Evolutionary conservation across 2,329 filamentous ascomycete genomes (phyloP).

Genomic region (Arthrobotrys iridis): DNA sequence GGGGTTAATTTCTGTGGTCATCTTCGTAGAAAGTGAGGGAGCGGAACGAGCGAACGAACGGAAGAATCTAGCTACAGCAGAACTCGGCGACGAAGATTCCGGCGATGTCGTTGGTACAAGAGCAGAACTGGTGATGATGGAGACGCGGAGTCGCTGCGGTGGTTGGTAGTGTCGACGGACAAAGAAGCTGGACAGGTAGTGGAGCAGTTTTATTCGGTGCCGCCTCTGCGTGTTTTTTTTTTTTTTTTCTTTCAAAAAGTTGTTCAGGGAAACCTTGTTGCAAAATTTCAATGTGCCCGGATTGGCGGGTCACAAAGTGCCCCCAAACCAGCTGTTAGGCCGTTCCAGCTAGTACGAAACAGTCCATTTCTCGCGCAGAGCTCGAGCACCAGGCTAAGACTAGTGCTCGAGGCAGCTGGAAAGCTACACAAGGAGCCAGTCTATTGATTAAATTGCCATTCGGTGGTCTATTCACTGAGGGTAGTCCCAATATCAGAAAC

Average conservation of each 20-base stretch:
- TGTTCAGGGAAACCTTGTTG: constrained; percentile 50
- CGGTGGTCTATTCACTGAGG: constrained; percentile 12
- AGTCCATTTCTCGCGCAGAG: constrained; percentile 16
- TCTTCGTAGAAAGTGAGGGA: not conserved
- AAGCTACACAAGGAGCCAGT: not conserved
- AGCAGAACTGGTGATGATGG: not conserved
- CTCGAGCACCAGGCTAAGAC: not conserved
- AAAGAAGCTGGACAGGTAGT: not conserved
- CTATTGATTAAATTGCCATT: constrained; percentile 8
- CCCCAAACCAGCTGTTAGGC: not conserved
- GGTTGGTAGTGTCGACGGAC: constrained; percentile 17
- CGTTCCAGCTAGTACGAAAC: constrained; percentile 9
- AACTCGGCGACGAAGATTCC: not conserved
- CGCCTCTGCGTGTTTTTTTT: not conserved
- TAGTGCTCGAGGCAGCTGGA: not conserved
- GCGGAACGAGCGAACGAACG: not conserved
- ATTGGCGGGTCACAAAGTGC: constrained; percentile 34
- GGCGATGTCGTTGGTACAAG: not conserved
- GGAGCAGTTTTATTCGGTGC: constrained; percentile 22
- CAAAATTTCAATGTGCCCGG: constrained; percentile 48
- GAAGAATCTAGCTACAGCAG: not conserved
- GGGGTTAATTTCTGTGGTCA: constrained; percentile 64
- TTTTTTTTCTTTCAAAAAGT: constrained; percentile 23
- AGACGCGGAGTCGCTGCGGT: not conserved
- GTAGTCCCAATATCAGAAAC: constrained; percentile 20